These are phyloP conservation scores for Teunomyces stri DNA, from an alignment of 805 yeast species.

Conservation along the genomic window DNA sequence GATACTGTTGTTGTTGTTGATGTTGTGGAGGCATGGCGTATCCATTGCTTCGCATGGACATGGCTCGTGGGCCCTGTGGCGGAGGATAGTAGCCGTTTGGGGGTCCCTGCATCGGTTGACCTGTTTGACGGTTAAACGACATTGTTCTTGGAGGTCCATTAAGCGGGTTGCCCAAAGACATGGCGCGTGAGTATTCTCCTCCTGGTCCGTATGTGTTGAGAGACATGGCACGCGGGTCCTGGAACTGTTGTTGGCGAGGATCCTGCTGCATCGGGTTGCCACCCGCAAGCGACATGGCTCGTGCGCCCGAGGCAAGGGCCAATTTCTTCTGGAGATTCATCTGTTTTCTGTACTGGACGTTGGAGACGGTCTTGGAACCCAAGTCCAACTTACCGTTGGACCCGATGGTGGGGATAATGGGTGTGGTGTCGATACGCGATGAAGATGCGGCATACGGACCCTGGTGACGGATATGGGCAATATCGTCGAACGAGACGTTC, in stretches of 20 bases:
- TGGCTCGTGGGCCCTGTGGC: slow-evolving; percentile 7
- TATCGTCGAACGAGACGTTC: slow-evolving; percentile 59
- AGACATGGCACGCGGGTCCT: slow-evolving; percentile 15
- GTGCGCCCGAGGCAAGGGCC: slow-evolving; percentile 46
- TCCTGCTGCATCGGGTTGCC: slow-evolving; percentile 23
- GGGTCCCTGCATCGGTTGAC: slow-evolving; percentile 12
- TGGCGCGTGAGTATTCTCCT: slow-evolving; percentile 7
- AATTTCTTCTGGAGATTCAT: slow-evolving; percentile 66
- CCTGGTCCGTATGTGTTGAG: slow-evolving; percentile 7
- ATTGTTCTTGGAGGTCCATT: slow-evolving; percentile 32
- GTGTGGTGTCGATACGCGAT: slow-evolving; percentile 55
- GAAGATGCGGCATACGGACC: slow-evolving; percentile 57
- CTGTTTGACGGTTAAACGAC: slow-evolving; percentile 15
- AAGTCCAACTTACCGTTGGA: slow-evolving; percentile 10
- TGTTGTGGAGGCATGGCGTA: slow-evolving; percentile 5
- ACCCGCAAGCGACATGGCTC: slow-evolving; percentile 43
- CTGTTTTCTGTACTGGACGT: slow-evolving; percentile 66
- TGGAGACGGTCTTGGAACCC: slow-evolving; percentile 15
- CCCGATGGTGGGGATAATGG: slow-evolving; percentile 69
- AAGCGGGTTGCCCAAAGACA: slow-evolving; percentile 10
- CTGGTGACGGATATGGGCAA: slow-evolving; percentile 60
- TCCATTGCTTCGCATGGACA: slow-evolving; percentile 9
- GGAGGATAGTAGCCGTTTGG: slow-evolving; percentile 6
- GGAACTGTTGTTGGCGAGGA: slow-evolving; percentile 7
- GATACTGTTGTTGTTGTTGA: not conserved